Evolutionary conservation across 768 basidiomycete species (phyloP).

Genomic region (Pholiota conissans): DNA sequence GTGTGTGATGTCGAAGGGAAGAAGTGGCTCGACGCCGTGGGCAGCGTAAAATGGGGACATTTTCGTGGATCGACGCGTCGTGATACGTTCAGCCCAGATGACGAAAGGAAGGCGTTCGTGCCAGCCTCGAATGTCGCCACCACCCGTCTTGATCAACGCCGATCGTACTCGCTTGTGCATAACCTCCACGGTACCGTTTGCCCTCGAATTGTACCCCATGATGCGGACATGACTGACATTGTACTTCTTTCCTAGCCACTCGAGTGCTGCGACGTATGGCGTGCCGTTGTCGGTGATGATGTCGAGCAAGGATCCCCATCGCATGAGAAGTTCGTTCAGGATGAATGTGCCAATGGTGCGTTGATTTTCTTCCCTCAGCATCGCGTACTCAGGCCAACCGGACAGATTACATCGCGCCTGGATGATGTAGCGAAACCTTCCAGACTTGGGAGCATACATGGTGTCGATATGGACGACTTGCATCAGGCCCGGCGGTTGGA

Average conservation of each 20-base stretch:
- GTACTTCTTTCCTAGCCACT: slow-evolving; percentile 20
- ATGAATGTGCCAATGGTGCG: slow-evolving; percentile 14
- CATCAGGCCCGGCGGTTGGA: slow-evolving; percentile 24
- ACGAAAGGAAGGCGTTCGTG: slow-evolving; percentile 27
- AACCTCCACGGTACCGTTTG: slow-evolving; percentile 35
- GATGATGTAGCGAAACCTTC: slow-evolving; percentile 22
- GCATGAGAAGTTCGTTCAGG: slow-evolving; percentile 14
- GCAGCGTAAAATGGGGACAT: slow-evolving; percentile 32
- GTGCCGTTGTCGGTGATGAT: slow-evolving; percentile 31
- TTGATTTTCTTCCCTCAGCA: slow-evolving; percentile 4
- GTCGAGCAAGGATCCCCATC: slow-evolving; percentile 33
- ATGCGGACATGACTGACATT: slow-evolving; percentile 38
- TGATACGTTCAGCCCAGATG: slow-evolving; percentile 31
- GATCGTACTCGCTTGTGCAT: slow-evolving; percentile 28
- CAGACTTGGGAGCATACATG: slow-evolving; percentile 33
- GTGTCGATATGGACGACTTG: slow-evolving; percentile 34
- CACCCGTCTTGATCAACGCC: slow-evolving; percentile 28
- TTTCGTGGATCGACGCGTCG: slow-evolving; percentile 24
- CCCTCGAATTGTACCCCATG: slow-evolving; percentile 39
- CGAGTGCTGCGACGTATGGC: slow-evolving; percentile 12
- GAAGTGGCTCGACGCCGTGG: slow-evolving; percentile 31
- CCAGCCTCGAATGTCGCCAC: slow-evolving; percentile 22
- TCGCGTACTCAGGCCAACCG: slow-evolving; percentile 9
- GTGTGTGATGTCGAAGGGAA: slow-evolving; percentile 13
- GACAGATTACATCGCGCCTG: slow-evolving; percentile 20